Evolutionary conservation across 2,329 filamentous ascomycete species (phyloP), one percentile per base, ranked within the genome.

Genomic region (Colletotrichum chrysophilum): DNA sequence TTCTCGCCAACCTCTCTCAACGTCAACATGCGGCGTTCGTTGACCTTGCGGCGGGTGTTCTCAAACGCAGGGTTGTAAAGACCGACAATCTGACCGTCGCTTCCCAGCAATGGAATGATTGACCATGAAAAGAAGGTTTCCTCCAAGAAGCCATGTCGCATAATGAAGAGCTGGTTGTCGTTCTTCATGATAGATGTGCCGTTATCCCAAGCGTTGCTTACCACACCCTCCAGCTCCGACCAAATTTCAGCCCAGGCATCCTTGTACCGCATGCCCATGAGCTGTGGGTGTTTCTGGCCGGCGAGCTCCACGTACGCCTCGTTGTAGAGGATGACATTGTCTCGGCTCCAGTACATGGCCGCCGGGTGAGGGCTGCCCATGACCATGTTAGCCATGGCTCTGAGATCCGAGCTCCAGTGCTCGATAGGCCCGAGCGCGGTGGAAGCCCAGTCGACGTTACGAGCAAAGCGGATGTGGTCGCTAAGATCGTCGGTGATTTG

Each of bases 41-140:
- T 94, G 76, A 97, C 92, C 80, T 94, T 95, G 24, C 94, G 89
- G 26, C 94, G 86, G 2, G 95, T 97, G 80, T 96, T 95, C 78
- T 97, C 95, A 78, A 96, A 96, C 0, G 93, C 91, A 4, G 94
- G 94, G 80, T 96, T 96, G 82, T 95, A 96, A 0, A 96, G 83
- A 3, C 94, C 94, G 76, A 94, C 91, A 9, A 96, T 93, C 14
- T 91, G 91, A 3, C 95, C 95, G 75, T 96, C 93, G 52, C 89
- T 88, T 4, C 94, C 94, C 2, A 96, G 90, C 77, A 96, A 88
- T 0, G 95, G 95, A 30, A 96, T 93, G 56, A 96, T 92, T 2
- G 92, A 94, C 94, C 94, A 96, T 14, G 93, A 94, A 82, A 96
- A 96, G 81, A 94, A 96, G 0, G 94, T 92, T 81, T 97, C 95